Base-by-base conservation (phyloP, 1,284 basidiomycete species). In the Ceratobasidium sp. region DNA sequence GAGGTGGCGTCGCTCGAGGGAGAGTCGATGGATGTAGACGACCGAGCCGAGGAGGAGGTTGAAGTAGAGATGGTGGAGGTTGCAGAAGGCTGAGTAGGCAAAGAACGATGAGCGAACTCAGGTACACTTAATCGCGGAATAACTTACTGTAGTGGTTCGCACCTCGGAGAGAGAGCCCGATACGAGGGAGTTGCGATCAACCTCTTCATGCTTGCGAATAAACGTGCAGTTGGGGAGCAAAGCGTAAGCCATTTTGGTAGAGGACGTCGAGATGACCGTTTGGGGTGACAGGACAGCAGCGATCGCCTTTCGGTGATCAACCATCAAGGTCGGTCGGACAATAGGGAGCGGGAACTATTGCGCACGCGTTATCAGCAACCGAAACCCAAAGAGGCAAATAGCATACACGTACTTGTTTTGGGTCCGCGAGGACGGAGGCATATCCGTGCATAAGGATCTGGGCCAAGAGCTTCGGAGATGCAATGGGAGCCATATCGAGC, bases 401-500 rank as follows among this genome's bases (percentile, higher is more conserved):
- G 74, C 74, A 76, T 76, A 66, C 44, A 76, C 74, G 35, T 57
- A 76, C 74, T 23, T n/a, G 30, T 35, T 59, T 44, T 33, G 64
- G 38, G 5, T 41, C 41, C 60, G 30, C 38, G 60, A 60, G 59
- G 4, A 44, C 64, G 20, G 46, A 20, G 16, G 64, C 41, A 33
- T 48, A 66, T n/a, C 64, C 74, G 27, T 67, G 33, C 74, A 76
- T 76, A 12, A 76, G 38, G 38, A 76, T 76, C 41, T 76, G 50
- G 35, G 30, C 57, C 52, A 76, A 38, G 52, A 76, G 6, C 48
- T 67, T 66, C 2, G 64, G 59, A 5, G 74, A 67, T 1, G 67
- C 27, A n/a, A 76, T 76, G 35, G 74, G 74, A 8, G 74, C 62
- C 74, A 76, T 76, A 16, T 23, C 23, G 33, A 20, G 12, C 33